These are phyloP conservation scores for Sporothrix protearum DNA, from an alignment of 2,329 filamentous ascomycete species.

Conservation along the genomic window DNA sequence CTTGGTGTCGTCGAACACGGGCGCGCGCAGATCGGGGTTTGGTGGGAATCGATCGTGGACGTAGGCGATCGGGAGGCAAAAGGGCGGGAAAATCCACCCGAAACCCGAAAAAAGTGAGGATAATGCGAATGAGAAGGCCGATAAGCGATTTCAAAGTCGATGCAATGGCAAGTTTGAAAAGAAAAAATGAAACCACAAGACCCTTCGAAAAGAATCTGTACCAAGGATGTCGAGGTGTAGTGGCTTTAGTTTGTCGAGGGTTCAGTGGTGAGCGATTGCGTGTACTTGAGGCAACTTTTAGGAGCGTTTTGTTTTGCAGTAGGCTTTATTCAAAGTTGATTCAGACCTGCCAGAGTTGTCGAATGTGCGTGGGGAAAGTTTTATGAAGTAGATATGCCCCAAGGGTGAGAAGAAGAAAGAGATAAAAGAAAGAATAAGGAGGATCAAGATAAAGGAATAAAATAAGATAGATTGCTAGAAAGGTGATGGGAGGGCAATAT, in stretches of 20 bases:
- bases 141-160: not conserved
- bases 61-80: conserved; percentile 5
- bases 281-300: not conserved
- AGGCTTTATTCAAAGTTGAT: not conserved
- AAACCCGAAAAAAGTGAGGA: not conserved
- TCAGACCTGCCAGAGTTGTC: not conserved
- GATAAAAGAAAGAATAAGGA: not conserved
- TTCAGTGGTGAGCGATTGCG: not conserved
- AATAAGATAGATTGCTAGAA: conserved; percentile 3
- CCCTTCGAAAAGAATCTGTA: not conserved
- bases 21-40: not conserved
- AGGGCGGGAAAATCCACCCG: not conserved
- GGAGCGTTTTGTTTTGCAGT: not conserved
- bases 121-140: not conserved
- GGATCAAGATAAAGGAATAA: not conserved
- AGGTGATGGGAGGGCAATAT: not conserved
- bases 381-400: not conserved
- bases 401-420: not conserved
- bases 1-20: not conserved
- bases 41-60: conserved; percentile 1
- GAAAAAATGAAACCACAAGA: not conserved
- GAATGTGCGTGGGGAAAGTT: not conserved
- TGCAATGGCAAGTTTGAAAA: not conserved
- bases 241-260: not conserved
- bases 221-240: not conserved